phyloP scores from a whole-genome alignment of 2,329 filamentous ascomycete species.

The Pseudogymnoascus sp. region DNA sequence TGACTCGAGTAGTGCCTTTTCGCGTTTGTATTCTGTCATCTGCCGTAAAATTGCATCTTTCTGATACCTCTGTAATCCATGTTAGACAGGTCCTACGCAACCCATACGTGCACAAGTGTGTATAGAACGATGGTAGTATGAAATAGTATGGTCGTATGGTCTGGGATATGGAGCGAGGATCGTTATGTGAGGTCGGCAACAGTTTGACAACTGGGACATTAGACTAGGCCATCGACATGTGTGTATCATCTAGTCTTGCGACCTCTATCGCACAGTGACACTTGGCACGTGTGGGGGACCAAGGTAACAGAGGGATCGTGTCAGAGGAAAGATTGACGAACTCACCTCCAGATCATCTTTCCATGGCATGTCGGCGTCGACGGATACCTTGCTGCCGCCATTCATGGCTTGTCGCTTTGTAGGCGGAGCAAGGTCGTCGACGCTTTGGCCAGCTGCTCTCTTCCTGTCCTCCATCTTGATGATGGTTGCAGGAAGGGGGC shows the following conservation, averaged over 20 bases:
- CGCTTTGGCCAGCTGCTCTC: slow-evolving; percentile 72
- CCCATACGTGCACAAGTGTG: background rate
- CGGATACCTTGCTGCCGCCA: slow-evolving; percentile 59
- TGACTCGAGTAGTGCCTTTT: slow-evolving; percentile 71
- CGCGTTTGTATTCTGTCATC: slow-evolving; percentile 96
- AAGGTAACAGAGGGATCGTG: slow-evolving; percentile 11
- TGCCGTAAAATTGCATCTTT: slow-evolving; percentile 96
- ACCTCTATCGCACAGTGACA: slow-evolving; percentile 14
- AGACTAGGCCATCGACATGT: slow-evolving; percentile 7
- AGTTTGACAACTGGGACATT: slow-evolving; percentile 8
- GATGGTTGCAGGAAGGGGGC: slow-evolving; percentile 69
- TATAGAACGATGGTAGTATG: background rate
- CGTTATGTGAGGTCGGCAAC: background rate
- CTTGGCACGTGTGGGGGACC: slow-evolving; percentile 12
- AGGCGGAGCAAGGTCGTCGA: slow-evolving; percentile 78
- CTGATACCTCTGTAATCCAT: slow-evolving; percentile 60
- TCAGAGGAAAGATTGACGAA: slow-evolving; percentile 29
- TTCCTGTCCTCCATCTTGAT: slow-evolving; percentile 99
- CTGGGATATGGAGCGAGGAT: background rate
- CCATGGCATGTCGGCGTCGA: slow-evolving; percentile 60
- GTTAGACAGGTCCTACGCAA: background rate
- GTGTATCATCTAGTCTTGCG: slow-evolving; percentile 8
- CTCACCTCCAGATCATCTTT: slow-evolving; percentile 67
- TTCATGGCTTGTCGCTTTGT: slow-evolving; percentile 89
- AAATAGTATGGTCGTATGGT: background rate